A percentile compares a stretch with the other conserved stretches of the same genome.
These are phyloP conservation scores for Termitomyces sp. DNA, from an alignment of 768 basidiomycete species.

Conservation along the genomic window DNA sequence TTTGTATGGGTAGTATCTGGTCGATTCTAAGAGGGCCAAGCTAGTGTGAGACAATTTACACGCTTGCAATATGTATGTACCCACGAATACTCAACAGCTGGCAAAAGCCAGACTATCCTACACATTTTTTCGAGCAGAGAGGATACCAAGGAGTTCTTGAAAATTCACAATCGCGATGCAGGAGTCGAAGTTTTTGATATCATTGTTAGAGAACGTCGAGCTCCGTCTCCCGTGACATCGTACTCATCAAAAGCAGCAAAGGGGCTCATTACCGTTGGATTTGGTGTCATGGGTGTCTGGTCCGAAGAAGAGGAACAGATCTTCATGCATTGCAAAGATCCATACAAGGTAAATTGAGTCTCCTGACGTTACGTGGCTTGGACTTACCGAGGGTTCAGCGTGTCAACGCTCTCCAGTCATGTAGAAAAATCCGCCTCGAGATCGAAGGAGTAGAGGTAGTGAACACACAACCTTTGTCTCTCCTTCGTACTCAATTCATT, in stretches of 20 bases:
- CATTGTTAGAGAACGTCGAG: slow-evolving; percentile 36
- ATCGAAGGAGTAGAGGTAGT: slow-evolving; percentile 62
- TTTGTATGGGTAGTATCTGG: slow-evolving; percentile 46
- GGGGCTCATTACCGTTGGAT: slow-evolving; percentile 46
- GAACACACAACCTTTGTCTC: slow-evolving; percentile 34
- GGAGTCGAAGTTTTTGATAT: slow-evolving; percentile 43
- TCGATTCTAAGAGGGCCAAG: slow-evolving; percentile 56
- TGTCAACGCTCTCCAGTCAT: slow-evolving; percentile 57
- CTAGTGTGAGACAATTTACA: slow-evolving; percentile 45
- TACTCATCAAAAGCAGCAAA: slow-evolving; percentile 26
- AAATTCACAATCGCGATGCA: slow-evolving; percentile 24
- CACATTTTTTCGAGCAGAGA: slow-evolving; percentile 50
- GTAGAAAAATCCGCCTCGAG: slow-evolving; percentile 58
- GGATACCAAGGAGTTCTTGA: slow-evolving; percentile 44
- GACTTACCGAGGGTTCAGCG: slow-evolving; percentile 36
- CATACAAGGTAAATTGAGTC: slow-evolving; percentile 51
- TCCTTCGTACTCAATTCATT: not conserved
- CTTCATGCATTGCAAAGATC: slow-evolving; percentile 61
- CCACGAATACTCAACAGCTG: slow-evolving; percentile 36
- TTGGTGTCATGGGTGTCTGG: slow-evolving; percentile 56
- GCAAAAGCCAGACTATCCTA: slow-evolving; percentile 51
- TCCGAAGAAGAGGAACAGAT: slow-evolving; percentile 69
- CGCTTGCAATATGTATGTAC: not conserved
- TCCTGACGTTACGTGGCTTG: not conserved
- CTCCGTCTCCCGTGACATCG: slow-evolving; percentile 34